These are phyloP conservation scores for Pseudonectria buxi DNA, from an alignment of 2,329 filamentous ascomycete species.

Conservation along the genomic window DNA sequence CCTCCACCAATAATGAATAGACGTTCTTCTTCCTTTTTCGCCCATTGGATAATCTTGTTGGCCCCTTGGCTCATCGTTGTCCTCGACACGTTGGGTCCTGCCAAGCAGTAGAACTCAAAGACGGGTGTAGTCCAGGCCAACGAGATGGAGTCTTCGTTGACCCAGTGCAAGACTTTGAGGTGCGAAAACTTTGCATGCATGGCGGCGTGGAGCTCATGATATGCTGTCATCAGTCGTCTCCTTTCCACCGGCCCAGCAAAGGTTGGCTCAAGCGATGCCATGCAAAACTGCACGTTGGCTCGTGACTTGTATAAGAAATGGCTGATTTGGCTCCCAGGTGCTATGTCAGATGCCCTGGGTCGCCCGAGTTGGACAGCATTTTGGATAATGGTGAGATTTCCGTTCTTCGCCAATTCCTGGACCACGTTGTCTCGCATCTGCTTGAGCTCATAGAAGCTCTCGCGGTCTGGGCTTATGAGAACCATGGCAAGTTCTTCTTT, in stretches of 20 bases:
- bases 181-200: conserved; percentile 81
- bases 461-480: conserved; percentile 85
- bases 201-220: conserved; percentile 75
- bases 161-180: conserved; percentile 78
- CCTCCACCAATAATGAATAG: conserved; percentile 98
- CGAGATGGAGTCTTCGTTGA: conserved; percentile 67
- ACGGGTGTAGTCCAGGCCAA: conserved; percentile 86
- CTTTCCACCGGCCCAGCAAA: conserved; percentile 54
- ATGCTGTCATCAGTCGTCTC: conserved; percentile 73
- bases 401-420: conserved; percentile 67
- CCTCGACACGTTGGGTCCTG: conserved; percentile 62
- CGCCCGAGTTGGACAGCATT: conserved; percentile 65
- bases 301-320: conserved; percentile 97
- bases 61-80: conserved; percentile 73
- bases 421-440: conserved; percentile 59
- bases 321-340: conserved; percentile 71
- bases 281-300: conserved; percentile 90
- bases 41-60: conserved; percentile 87
- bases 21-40: conserved; percentile 83
- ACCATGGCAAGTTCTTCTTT: conserved; percentile 83
- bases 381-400: conserved; percentile 67
- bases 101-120: conserved; percentile 95
- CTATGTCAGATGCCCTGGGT: conserved; percentile 64
- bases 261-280: conserved; percentile 70
- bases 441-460: conserved; percentile 86